Conservation (phyloP, 352 stramenopile species). For the Pythium biforme region DNA sequence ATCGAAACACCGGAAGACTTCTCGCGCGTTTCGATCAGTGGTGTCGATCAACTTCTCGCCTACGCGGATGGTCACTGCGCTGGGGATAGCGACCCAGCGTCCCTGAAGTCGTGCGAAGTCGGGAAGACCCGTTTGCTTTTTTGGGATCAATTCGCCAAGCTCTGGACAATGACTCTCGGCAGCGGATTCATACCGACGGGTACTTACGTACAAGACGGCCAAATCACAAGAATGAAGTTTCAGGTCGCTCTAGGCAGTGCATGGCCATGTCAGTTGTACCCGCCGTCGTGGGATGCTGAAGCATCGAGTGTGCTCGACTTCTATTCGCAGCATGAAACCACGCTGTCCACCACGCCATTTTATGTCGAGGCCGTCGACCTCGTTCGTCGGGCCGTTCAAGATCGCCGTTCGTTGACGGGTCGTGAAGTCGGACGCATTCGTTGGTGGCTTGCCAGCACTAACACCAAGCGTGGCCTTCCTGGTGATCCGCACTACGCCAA, state of each 20-base stretch:
- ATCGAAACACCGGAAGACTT: slow-evolving; percentile 12
- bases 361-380: neutral
- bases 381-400: neutral
- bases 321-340: neutral
- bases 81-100: neutral
- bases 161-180: slow-evolving; percentile 22
- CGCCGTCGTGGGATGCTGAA: neutral
- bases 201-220: neutral
- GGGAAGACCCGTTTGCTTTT: slow-evolving; percentile 7
- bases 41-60: neutral
- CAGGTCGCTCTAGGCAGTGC: neutral
- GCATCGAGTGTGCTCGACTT: neutral
- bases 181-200: slow-evolving; percentile 4
- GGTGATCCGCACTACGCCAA: neutral
- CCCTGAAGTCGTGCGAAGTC: neutral
- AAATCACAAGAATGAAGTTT: neutral
- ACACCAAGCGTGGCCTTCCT: slow-evolving; percentile 18
- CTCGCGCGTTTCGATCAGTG: slow-evolving; percentile 5
- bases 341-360: neutral
- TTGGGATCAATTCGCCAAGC: slow-evolving; percentile 12
- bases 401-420: slow-evolving; percentile 10
- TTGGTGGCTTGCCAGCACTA: slow-evolving; percentile 6
- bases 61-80: neutral
- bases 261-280: slow-evolving; percentile 16
- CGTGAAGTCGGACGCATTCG: slow-evolving; percentile 16